These are phyloP conservation scores for Talaromyces sp. DNA, from an alignment of 2,329 filamentous ascomycete genomes.

Conservation along the genomic window DNA sequence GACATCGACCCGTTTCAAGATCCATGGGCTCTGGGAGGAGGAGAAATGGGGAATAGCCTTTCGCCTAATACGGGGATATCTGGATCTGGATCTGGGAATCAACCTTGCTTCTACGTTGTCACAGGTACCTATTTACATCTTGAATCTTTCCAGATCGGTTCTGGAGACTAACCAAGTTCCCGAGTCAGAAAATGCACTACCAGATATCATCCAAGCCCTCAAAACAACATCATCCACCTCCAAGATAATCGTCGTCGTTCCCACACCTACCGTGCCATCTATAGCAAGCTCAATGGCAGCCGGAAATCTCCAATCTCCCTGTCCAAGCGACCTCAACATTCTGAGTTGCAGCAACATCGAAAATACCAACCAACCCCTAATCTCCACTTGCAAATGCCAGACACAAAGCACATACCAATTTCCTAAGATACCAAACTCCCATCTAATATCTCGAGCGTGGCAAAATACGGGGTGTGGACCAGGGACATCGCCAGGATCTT, in stretches of 20 bases:
- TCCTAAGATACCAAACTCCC: too few species aligned
- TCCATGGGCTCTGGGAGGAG: neutral
- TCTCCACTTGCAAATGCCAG: too few species aligned
- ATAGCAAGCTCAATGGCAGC: too few species aligned
- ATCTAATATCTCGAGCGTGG: too few species aligned
- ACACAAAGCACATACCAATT: too few species aligned
- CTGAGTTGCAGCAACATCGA: neutral
- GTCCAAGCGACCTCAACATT: too few species aligned
- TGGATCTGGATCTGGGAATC: neutral
- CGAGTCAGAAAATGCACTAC: constrained; percentile 17
- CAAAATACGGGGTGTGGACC: too few species aligned
- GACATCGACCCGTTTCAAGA: neutral
- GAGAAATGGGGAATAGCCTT: neutral
- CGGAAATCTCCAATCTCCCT: too few species aligned
- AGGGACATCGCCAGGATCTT: too few species aligned
- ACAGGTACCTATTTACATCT: constrained; percentile 13
- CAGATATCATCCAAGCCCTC: constrained; percentile 22
- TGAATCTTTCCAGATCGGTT: neutral
- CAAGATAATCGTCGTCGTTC: constrained; percentile 23
- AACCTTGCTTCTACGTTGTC: constrained; percentile 20
- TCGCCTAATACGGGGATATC: neutral
- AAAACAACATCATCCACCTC: constrained; percentile 16
- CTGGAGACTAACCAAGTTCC: neutral
- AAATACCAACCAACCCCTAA: too few species aligned
- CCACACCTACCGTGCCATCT: constrained; percentile 4